Percentiles rank a stretch among this genome's conserved stretches.
Conservation (phyloP, 2,329 filamentous ascomycete genomes). For the Fusarium tricinctum region DNA sequence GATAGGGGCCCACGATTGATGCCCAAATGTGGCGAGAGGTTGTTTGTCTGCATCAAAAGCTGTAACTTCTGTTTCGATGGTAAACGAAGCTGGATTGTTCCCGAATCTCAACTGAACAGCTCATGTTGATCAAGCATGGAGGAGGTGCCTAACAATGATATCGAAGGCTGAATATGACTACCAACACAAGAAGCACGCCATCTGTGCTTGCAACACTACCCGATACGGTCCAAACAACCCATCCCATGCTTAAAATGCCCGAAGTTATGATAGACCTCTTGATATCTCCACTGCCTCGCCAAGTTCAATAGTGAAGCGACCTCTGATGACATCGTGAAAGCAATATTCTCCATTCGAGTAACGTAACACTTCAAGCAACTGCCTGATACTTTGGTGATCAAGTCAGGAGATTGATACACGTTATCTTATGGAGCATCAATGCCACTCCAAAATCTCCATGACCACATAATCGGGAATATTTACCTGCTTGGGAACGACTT, state of each 20-base stretch:
- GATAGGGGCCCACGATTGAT: neutral
- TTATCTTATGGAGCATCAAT: neutral
- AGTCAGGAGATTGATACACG: slow-evolving; percentile 6
- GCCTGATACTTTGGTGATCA: neutral
- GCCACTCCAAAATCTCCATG: neutral
- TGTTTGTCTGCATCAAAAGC: neutral
- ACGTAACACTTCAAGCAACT: slow-evolving; percentile 1
- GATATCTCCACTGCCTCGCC: neutral
- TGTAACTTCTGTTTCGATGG: neutral
- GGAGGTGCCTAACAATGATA: neutral
- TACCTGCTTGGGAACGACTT: slow-evolving; percentile 14
- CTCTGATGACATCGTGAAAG: neutral
- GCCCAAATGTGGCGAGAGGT: neutral
- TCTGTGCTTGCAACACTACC: rapidly evolving
- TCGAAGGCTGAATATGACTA: neutral
- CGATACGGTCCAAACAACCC: neutral
- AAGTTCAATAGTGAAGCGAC: neutral
- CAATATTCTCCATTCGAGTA: neutral
- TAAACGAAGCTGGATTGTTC: neutral
- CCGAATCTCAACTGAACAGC: neutral
- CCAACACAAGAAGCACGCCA: neutral
- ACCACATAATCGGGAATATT: neutral
- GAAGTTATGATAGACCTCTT: neutral
- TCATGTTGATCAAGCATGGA: neutral
- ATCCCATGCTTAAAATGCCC: slow-evolving; percentile 1